phyloP scores from a whole-genome alignment of 306 rosid species.

The Glycine tomentella region DNA sequence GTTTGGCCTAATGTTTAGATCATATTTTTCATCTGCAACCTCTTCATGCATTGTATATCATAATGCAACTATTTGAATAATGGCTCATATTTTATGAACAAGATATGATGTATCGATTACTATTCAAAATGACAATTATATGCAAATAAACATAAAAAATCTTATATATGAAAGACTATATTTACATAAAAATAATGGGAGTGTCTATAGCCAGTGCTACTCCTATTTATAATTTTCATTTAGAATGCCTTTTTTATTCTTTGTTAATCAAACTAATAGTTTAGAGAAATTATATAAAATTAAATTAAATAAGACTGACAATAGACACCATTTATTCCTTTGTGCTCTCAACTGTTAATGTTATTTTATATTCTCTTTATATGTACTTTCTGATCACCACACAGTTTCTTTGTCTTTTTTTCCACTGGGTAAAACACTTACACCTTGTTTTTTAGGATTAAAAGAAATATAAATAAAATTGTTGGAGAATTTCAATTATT shows the following conservation, averaged over 20 bases:
- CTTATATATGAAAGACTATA: neutral
- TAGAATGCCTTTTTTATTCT: neutral
- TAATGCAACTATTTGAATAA: neutral
- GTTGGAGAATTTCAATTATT: neutral
- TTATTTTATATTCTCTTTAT: neutral
- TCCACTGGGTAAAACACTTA: neutral
- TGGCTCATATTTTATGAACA: neutral
- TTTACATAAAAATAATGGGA: neutral
- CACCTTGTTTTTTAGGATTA: neutral
- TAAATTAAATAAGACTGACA: neutral
- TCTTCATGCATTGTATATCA: neutral
- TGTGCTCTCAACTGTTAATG: neutral
- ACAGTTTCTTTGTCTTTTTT: neutral
- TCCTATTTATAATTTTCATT: neutral
- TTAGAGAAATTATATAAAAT: neutral
- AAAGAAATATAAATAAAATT: neutral
- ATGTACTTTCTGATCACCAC: neutral
- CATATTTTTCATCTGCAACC: no score
- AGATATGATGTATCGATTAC: neutral
- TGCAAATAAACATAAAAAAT: neutral
- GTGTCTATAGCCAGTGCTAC: neutral
- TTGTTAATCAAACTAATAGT: neutral
- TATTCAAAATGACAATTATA: neutral
- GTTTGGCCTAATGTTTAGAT: no score
- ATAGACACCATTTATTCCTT: neutral